Evolutionary conservation across 2,329 filamentous ascomycete genomes (phyloP).

Genomic region (Raffaelea deltoideospora): DNA sequence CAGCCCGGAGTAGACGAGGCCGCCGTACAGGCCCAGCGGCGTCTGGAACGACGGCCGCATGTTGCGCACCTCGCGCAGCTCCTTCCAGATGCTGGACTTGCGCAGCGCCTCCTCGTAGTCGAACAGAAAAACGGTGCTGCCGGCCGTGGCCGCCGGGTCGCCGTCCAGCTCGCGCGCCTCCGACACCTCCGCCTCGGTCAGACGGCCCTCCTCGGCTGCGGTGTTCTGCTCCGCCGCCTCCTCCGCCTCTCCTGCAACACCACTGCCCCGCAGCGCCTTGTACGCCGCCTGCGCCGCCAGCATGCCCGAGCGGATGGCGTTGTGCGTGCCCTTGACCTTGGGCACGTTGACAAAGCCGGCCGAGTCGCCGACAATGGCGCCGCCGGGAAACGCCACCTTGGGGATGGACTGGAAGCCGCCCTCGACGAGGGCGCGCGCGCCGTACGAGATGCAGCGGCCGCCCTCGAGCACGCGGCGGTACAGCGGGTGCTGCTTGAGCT

Average conservation of each 20-base stretch:
- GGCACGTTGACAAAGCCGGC: slow-evolving; percentile 95
- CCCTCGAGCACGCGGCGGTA: slow-evolving; percentile 80
- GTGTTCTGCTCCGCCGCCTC: not conserved
- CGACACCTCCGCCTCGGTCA: not conserved
- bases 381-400: slow-evolving; percentile 90
- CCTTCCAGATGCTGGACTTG: slow-evolving; percentile 79
- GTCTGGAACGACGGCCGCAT: slow-evolving; percentile 92
- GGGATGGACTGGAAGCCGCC: slow-evolving; percentile 96
- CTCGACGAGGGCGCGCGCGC: slow-evolving; percentile 78
- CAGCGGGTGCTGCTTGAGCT: slow-evolving; percentile 93
- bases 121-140: slow-evolving; percentile 66
- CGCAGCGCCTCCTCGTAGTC: slow-evolving; percentile 86
- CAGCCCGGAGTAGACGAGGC: slow-evolving; percentile 81
- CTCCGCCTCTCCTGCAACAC: not conserved
- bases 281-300: slow-evolving; percentile 85
- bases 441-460: slow-evolving; percentile 95
- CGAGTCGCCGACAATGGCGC: slow-evolving; percentile 88
- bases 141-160: not conserved
- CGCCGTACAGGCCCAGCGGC: slow-evolving; percentile 76
- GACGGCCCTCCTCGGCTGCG: not conserved
- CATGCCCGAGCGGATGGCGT: slow-evolving; percentile 96
- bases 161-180: not conserved
- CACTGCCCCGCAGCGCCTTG: slow-evolving; percentile 51
- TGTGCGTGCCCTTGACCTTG: slow-evolving; percentile 97
- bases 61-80: slow-evolving; percentile 89